A percentile compares a stretch with the other conserved stretches of the same genome.
Evolutionary conservation across 2,329 filamentous ascomycete species (phyloP).

Genomic region (Fusarium cyanostomum): DNA sequence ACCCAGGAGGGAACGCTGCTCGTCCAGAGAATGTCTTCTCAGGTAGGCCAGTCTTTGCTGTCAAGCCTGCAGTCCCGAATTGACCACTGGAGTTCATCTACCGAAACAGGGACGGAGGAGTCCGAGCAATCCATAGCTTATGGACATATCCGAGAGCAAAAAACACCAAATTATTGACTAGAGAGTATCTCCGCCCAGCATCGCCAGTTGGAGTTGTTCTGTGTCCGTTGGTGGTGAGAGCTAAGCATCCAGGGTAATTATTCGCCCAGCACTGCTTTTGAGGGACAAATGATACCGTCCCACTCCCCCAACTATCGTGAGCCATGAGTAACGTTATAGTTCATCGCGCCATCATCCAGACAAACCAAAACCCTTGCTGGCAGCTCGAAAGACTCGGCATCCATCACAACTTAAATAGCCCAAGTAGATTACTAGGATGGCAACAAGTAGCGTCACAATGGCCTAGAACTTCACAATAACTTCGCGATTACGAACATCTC

Average conservation of each 20-base stretch:
- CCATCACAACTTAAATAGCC: too few species aligned
- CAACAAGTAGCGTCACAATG: too few species aligned
- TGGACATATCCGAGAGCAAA: conserved; percentile 54
- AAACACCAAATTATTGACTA: conserved; percentile 51
- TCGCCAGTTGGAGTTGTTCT: neutral
- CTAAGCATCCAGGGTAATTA: neutral
- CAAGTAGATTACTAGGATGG: too few species aligned
- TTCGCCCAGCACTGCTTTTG: neutral
- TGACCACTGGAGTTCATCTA: conserved; percentile 15
- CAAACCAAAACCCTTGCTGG: too few species aligned
- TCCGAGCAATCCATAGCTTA: conserved; percentile 49
- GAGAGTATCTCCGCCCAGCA: too few species aligned
- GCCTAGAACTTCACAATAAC: too few species aligned
- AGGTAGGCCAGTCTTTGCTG: conserved; percentile 23
- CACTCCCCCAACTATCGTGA: neutral
- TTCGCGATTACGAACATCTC: too few species aligned
- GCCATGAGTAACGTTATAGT: neutral
- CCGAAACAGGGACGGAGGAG: conserved; percentile 9
- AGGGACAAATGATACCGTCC: neutral
- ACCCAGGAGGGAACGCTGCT: conserved; percentile 52
- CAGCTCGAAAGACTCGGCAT: too few species aligned
- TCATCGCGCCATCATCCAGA: neutral
- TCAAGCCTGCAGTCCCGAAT: conserved; percentile 20
- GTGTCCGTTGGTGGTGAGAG: neutral
- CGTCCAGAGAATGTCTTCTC: conserved; percentile 48